Conservation (phyloP, 2,329 filamentous ascomycete genomes). For the Emmonsia crescens region DNA sequence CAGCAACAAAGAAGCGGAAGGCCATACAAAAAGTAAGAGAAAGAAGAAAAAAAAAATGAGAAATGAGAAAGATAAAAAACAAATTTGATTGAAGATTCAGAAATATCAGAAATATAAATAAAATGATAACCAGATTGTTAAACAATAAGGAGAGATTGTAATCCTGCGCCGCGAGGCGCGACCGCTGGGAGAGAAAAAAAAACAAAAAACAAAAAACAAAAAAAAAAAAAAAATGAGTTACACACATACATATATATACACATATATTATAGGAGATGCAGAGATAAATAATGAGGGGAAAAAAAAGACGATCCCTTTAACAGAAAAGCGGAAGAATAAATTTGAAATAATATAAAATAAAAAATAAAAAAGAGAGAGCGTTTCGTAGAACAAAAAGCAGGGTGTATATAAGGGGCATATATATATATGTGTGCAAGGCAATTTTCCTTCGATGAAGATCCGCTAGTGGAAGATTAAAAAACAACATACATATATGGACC, state of each 20-base stretch:
- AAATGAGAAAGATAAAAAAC: background rate
- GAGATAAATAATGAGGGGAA: too few relatives aligned
- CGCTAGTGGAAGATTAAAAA: too few relatives aligned
- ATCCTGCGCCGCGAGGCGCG: background rate
- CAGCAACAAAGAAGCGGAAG: background rate
- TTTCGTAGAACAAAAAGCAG: too few relatives aligned
- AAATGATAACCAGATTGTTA: background rate
- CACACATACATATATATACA: background rate
- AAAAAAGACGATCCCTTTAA: too few relatives aligned
- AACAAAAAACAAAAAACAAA: too few relatives aligned
- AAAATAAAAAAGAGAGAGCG: too few relatives aligned
- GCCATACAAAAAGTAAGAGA: background rate
- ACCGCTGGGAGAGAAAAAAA: background rate
- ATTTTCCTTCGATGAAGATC: too few relatives aligned
- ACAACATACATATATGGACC: too few relatives aligned
- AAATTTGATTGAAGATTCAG: background rate
- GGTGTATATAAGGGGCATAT: too few relatives aligned
- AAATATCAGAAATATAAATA: background rate
- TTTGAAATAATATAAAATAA: too few relatives aligned
- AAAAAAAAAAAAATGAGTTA: background rate
- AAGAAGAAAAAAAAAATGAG: background rate
- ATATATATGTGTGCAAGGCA: too few relatives aligned
- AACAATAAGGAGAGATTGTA: background rate
- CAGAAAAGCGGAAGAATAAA: background rate
- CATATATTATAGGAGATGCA: background rate